Base-by-base conservation (phyloP, 1,284 basidiomycete species). In the Cryptococcus sp. region DNA sequence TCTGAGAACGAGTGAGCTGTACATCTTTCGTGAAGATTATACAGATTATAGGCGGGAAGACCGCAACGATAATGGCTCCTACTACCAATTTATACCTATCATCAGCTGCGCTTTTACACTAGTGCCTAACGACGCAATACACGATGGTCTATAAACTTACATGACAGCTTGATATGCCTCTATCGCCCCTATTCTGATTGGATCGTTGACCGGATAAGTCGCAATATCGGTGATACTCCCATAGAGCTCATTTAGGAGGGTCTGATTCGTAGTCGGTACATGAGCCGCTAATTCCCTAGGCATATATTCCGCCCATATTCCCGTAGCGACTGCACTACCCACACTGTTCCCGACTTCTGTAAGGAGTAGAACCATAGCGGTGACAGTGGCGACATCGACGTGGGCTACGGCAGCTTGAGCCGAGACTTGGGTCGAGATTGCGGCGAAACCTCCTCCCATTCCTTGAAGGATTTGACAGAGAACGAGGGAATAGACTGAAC, bases 341-440 rank as follows among this genome's bases (percentile, higher is more conserved):
- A 80, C 73, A 10, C 76, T 75, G 53, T 79, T 79, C 22, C 80
- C 80, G 14, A 81, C 76, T 63, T 81, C 80, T 32, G 79, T 78
- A 44, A 78, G 73, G 36, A 92, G 79, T 31, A 91, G 77, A 14
- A 91, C 83, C 56, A 91, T 78, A 0, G 90, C 89, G 4, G 86
- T 91, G 49, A 86, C 85, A 59, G 85, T 84, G 0, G 87, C 89
- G 19, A 91, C 83, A 61, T 91, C 87, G 24, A 76, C 71, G 66
- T 88, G 88, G 0, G 83, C 77, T 1, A 90, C 88, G 10, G 83
- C 78, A 2, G 86, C 87, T 70, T 92, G 90, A 0, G 87, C 84
- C 36, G 82, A 84, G 51, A 90, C 85, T 69, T 87, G 86, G 4
- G 81, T 78, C 7, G 84, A 76, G 45, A 85, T 78, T 1, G 85